These are phyloP conservation scores for Candida wancherniae DNA, from an alignment of 805 yeast genomes.

Conservation along the genomic window DNA sequence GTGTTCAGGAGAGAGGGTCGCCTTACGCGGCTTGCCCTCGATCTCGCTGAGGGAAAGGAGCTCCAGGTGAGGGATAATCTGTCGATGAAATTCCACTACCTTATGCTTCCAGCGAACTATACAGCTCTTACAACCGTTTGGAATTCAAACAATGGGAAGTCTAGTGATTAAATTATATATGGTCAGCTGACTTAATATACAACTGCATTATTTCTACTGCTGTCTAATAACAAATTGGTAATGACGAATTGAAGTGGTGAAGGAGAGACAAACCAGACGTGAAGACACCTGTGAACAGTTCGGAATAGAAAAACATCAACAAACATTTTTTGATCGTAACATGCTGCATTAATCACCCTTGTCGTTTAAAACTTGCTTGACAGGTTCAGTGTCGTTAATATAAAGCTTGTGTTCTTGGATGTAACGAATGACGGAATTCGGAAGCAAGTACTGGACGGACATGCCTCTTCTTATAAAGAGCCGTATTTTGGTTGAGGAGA, in stretches of 20 bases:
- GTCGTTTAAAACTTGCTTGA: conserved; percentile 67
- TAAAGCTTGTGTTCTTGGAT: conserved; percentile 90
- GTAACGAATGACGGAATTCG: conserved; percentile 90
- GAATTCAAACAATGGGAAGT: conserved; percentile 1
- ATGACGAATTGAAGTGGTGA: background rate
- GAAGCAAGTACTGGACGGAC: conserved; percentile 93
- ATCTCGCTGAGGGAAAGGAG: conserved; percentile 14
- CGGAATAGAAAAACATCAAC: no score
- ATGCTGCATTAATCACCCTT: conserved; percentile 18
- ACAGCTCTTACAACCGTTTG: conserved; percentile 6
- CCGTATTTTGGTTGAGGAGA: conserved; percentile 90
- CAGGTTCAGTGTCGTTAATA: conserved; percentile 85
- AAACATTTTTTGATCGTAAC: background rate
- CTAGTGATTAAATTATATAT: no score
- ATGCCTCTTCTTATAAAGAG: conserved; percentile 89
- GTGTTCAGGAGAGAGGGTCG: conserved; percentile 18
- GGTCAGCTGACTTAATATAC: no score
- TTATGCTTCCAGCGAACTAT: conserved; percentile 16
- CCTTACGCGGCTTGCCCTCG: conserved; percentile 9
- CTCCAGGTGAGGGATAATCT: conserved; percentile 11
- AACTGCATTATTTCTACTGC: no score
- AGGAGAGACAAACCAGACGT: no score
- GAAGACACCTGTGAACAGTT: no score
- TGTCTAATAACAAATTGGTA: no score
- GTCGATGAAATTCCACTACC: conserved; percentile 14